Conservation (phyloP, 176 grass and related monocot genomes). For the Secale cereale region DNA sequence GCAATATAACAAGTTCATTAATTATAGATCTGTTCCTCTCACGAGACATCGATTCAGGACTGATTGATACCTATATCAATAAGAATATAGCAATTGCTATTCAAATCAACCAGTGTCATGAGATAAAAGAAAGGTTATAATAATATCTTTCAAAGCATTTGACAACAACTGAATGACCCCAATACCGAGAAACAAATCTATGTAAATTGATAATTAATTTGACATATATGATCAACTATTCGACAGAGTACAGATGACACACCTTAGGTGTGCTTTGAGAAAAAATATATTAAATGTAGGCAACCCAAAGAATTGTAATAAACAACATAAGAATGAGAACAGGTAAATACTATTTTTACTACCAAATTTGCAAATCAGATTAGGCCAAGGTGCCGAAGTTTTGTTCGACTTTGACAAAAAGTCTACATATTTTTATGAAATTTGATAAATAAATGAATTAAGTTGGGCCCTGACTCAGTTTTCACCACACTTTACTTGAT, state of each 20-base stretch:
- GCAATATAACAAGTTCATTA: slow-evolving; percentile 5
- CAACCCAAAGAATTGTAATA: not conserved
- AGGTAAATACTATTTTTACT: not conserved
- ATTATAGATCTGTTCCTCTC: slow-evolving; percentile 38
- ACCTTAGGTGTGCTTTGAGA: not conserved
- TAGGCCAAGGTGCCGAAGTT: not conserved
- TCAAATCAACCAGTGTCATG: not conserved
- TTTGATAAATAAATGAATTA: not conserved
- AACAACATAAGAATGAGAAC: not conserved
- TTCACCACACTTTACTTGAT: not conserved
- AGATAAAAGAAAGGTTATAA: not conserved
- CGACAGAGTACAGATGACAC: not conserved
- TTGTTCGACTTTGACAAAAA: not conserved
- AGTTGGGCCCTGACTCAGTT: not conserved
- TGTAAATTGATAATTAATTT: not conserved
- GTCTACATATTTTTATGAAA: not conserved
- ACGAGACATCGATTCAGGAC: slow-evolving; percentile 28
- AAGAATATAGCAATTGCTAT: not conserved
- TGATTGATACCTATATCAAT: slow-evolving; percentile 40
- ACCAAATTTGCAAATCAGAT: not conserved
- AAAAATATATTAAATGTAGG: not conserved
- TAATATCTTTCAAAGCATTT: not conserved
- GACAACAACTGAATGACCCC: not conserved
- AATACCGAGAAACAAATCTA: not conserved
- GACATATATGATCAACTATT: not conserved